Conservation (phyloP, 176 grass and related monocot species). For the Rhynchospora breviuscula region DNA sequence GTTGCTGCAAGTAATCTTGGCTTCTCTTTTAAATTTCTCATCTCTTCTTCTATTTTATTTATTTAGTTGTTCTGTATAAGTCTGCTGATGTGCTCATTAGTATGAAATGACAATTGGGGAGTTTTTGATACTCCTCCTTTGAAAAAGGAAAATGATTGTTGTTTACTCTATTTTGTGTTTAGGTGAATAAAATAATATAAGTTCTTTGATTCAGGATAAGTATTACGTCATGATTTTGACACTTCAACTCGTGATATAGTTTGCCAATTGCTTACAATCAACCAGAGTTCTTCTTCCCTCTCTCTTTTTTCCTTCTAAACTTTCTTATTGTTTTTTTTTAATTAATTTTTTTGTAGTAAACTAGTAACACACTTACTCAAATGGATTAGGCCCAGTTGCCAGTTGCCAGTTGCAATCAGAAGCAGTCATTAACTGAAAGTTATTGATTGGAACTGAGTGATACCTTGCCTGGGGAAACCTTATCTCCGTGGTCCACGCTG, state of each 20-base stretch:
- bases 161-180: not conserved
- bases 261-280: not conserved
- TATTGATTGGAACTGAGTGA: not conserved
- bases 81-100: not conserved
- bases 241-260: not conserved
- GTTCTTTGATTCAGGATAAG: not conserved
- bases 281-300: not conserved
- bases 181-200: not conserved
- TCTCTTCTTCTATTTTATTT: not conserved
- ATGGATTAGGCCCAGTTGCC: not conserved
- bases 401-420: not conserved
- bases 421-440: not conserved
- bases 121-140: not conserved
- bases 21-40: no score
- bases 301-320: not conserved
- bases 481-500: not conserved
- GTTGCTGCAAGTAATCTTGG: no score
- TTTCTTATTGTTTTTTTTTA: not conserved
- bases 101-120: not conserved
- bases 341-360: not conserved
- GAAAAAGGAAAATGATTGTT: not conserved
- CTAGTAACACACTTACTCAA: not conserved
- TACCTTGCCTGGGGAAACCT: conserved; percentile 1
- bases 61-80: no score
- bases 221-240: not conserved